Base-by-base conservation (phyloP, 257 asterid species). In the Solanum dulcamara region DNA sequence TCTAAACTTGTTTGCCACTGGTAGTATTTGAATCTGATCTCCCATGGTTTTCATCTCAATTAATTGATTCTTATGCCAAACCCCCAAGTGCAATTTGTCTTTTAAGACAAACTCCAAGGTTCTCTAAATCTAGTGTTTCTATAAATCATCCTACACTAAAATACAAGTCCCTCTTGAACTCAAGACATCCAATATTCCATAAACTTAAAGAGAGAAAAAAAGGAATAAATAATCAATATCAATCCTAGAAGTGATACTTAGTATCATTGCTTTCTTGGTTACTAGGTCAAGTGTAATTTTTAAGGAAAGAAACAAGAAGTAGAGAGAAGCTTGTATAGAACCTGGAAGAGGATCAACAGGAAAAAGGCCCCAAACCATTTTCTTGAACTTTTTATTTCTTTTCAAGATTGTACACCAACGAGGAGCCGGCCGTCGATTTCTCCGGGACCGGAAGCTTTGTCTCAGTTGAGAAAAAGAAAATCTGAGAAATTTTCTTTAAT, bases 311-410 rank as follows among this genome's bases (percentile, higher is more conserved):
- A 77, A 28, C 26, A 26, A 46, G 9, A 30, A 50, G 20, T 48
- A 26, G 10, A 75, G 40, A 75, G 10, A 75, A 75, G 38, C 24
- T 5, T 44, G 60, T 24, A 17, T 14, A 26, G 70, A 89, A 94
- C 97, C 98, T 92, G 97, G 93, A 87, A 91, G 91, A 80, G 99
- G 97, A 94, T 94, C 98, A 32, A 91, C 87, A 11, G 98, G 97
- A 83, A 93, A 91, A 53, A 96, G 93, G 22, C 94, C 97, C 99
- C 99, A 96, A 89, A 96, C 99, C 99, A 96, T 96, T 62, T 15
- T 57, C 55, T 74, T 37, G 44, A 70, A 85, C 2, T 13, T 72
- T 59, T 83, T 6, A 35, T 48, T 35, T 38, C 14, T 33, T 18
- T 30, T 15, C 40, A 17, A 68, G 11, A 68, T 2, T 75, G 60